Conservation (phyloP, 2,329 filamentous ascomycete species). For the Rugonectria rugulosa region DNA sequence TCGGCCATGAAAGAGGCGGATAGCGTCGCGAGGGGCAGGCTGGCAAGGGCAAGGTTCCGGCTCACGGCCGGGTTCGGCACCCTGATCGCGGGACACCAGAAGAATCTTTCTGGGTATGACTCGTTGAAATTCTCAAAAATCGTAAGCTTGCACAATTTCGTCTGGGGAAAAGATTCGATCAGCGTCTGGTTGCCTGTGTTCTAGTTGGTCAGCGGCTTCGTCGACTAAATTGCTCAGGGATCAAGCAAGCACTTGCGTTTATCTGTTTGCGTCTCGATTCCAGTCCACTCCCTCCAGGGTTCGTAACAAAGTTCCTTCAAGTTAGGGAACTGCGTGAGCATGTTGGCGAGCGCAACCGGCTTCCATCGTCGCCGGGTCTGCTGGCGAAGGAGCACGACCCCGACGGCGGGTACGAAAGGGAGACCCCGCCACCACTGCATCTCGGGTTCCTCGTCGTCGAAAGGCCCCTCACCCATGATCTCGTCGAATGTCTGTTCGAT, state of each 20-base stretch:
- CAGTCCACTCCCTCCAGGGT: slow-evolving; percentile 46
- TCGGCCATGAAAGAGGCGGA: slow-evolving; percentile 44
- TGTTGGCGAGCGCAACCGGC: slow-evolving; percentile 39
- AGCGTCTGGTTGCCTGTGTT: slow-evolving; percentile 35
- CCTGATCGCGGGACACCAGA: slow-evolving; percentile 25
- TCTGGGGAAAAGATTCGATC: slow-evolving; percentile 38
- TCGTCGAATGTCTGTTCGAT: slow-evolving; percentile 35
- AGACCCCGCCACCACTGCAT: slow-evolving; percentile 44
- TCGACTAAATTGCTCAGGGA: slow-evolving; percentile 15
- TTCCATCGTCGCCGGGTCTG: slow-evolving; percentile 48
- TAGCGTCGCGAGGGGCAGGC: slow-evolving; percentile 39
- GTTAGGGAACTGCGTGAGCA: slow-evolving; percentile 45
- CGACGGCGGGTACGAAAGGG: slow-evolving; percentile 44
- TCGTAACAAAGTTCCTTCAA: slow-evolving; percentile 49
- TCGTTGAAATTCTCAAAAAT: slow-evolving; percentile 48
- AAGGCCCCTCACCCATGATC: slow-evolving; percentile 41
- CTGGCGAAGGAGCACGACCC: slow-evolving; percentile 45
- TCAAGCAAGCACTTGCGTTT: slow-evolving; percentile 36
- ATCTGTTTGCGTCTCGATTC: slow-evolving; percentile 35
- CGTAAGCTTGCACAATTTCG: slow-evolving; percentile 39
- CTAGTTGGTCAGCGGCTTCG: slow-evolving; percentile 27
- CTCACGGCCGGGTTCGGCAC: slow-evolving; percentile 35
- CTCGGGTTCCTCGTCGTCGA: slow-evolving; percentile 38
- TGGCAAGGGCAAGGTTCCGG: slow-evolving; percentile 40
- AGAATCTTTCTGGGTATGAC: slow-evolving; percentile 35